Percentiles rank a stretch among this genome's conserved stretches.
These are phyloP conservation scores for Saturnispora hagleri DNA, from an alignment of 805 yeast species.

Conservation along the genomic window DNA sequence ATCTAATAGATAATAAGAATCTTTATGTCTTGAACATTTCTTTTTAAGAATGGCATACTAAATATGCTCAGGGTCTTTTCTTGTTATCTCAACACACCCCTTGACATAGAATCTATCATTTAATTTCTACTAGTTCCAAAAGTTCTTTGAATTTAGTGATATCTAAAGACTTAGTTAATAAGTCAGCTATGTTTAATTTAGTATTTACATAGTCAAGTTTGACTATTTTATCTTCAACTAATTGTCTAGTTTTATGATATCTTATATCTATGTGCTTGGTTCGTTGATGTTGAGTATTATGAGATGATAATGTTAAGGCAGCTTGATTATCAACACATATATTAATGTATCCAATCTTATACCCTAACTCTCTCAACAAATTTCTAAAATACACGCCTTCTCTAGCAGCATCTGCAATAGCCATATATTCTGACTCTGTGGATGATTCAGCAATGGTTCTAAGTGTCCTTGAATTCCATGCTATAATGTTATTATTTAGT, in stretches of 20 bases:
- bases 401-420: background rate
- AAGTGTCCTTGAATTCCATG: background rate
- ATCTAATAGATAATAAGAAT: too few relatives aligned
- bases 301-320: conserved; percentile 4
- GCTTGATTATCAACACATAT: conserved; percentile 1
- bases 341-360: background rate
- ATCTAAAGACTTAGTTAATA: conserved; percentile 2
- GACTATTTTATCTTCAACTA: background rate
- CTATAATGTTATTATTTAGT: background rate
- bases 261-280: conserved; percentile 10
- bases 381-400: background rate
- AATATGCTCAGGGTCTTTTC: too few relatives aligned
- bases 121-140: background rate
- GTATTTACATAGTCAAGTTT: conserved; percentile 4
- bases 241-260: conserved; percentile 8
- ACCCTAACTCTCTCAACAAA: background rate
- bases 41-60: too few relatives aligned
- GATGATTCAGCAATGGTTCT: background rate
- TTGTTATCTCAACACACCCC: background rate
- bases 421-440: background rate
- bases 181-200: conserved; percentile 3
- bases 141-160: background rate
- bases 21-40: too few relatives aligned
- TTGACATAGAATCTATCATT: background rate
- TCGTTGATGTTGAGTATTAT: conserved; percentile 6